Evolutionary conservation across 225 moss, liverwort and hornwort species (phyloP), one percentile per base, ranked within the genome.

Genomic region (Ulota crispa): DNA sequence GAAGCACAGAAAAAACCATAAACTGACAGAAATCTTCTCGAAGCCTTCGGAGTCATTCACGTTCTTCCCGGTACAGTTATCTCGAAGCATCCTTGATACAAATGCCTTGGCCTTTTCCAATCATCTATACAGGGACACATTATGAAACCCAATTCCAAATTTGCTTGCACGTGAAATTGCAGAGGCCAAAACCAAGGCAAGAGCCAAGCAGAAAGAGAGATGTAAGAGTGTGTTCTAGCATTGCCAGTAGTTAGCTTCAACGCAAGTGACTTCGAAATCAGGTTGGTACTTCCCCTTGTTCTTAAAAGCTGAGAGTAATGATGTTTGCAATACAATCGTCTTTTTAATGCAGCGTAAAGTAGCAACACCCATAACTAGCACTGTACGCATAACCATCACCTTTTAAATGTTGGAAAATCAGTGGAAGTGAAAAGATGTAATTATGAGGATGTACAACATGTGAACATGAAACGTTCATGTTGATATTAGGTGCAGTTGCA

Each of bases 231-330:
- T 57, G 82, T 37, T 75, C 75, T 75, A 53, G 90, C 86, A 86
- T 82, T 88, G 84, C 84, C 82, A 79, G 84, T 16, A 45, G 86
- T 12, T 61, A 94, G 21, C 89, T 95, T 94, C 93, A 98, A 76
- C 21, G 97, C 86, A 77, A 95, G 94, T 32, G 81, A 86, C 87
- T 98, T 98, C 1, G 86, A 92, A 0, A 95, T 93, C 89, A 93
- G 92, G 83, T 94, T 94, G 92, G 95, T 93, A 85, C 95, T 97
- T 21, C 97, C 97, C 75, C 91, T 97, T 87, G 95, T 95, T 88
- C 95, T 98, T 88, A 98, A 98, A 34, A 98, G 93, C 92, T 98
- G 95, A 72, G 94, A 92, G 85, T 94, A 98, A 70, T 98, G 97
- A 81, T 94, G 95, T 85, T 93, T 98, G 93, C 97, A 98, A 76